Percentiles rank a stretch among this genome's conserved stretches.
Conservation (phyloP, 805 yeast genomes). For the Lipomyces sp. region DNA sequence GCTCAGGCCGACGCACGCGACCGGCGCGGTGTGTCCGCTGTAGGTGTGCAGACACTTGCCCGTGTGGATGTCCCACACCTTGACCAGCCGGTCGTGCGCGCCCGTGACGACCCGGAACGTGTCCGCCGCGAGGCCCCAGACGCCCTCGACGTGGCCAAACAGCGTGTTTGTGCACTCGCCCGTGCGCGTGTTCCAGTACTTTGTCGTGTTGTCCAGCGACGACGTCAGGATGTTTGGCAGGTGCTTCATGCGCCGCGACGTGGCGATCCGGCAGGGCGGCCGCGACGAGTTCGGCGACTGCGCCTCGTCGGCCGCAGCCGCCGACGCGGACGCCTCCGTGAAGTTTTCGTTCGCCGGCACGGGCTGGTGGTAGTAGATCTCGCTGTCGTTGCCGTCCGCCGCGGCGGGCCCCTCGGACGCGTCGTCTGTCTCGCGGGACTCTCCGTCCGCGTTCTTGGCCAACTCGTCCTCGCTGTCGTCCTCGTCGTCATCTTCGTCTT, state of each 20-base stretch:
- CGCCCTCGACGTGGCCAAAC: conserved; percentile 97
- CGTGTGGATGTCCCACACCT: conserved; percentile 93
- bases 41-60: conserved; percentile 94
- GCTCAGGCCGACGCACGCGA: conserved; percentile 69
- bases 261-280: conserved; percentile 4
- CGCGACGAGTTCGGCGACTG: conserved; percentile 23
- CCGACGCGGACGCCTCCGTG: conserved; percentile 20
- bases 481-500: conserved; percentile 39
- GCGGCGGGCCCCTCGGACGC: too few species aligned
- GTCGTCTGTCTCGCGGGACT: conserved; percentile 12
- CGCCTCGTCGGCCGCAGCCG: conserved; percentile 12
- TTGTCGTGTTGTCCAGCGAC: conserved; percentile 92
- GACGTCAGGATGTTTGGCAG: conserved; percentile 49
- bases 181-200: conserved; percentile 88
- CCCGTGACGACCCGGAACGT: conserved; percentile 92
- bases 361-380: conserved; percentile 5
- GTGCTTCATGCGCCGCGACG: conserved; percentile 8
- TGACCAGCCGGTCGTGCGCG: conserved; percentile 84
- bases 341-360: conserved; percentile 21
- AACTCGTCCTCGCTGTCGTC: conserved; percentile 5
- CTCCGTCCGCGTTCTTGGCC: conserved; percentile 12
- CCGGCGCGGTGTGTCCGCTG: conserved; percentile 61
- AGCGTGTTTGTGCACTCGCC: conserved; percentile 90
- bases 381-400: too few species aligned
- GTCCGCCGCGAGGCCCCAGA: conserved; percentile 95